Percentiles rank a stretch among this genome's conserved stretches.
Conservation (phyloP, 2,329 filamentous ascomycete genomes). For the Lecanosticta acicola region DNA sequence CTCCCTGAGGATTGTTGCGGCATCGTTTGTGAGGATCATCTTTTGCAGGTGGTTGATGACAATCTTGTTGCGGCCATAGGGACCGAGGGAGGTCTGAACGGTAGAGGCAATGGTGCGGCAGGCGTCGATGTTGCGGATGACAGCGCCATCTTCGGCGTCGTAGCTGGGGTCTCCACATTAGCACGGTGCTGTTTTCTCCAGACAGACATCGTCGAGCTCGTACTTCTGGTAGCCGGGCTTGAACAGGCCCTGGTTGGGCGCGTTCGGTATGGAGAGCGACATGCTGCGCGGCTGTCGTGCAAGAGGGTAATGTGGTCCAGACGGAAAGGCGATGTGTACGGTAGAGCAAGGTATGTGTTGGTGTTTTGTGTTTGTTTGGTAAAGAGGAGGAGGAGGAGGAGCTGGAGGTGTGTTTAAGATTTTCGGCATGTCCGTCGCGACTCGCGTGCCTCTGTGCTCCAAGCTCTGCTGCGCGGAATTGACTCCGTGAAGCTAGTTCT, state of each 20-base stretch:
- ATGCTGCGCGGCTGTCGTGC: constrained; percentile 55
- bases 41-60: constrained; percentile 99
- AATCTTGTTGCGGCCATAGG: constrained; percentile 98
- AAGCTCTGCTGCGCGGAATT: no score
- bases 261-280: constrained; percentile 94
- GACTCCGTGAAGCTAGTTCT: no score
- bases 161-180: constrained; percentile 57
- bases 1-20: constrained; percentile 93
- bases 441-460: no score
- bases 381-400: no score
- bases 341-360: no score
- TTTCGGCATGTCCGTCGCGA: no score
- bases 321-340: no score
- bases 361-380: no score
- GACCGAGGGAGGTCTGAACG: constrained; percentile 92
- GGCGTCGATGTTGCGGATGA: constrained; percentile 97
- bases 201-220: constrained; percentile 35
- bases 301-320: no score
- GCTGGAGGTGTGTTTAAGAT: no score
- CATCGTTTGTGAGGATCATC: constrained; percentile 98
- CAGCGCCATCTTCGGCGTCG: constrained; percentile 97
- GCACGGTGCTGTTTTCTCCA: constrained; percentile 6
- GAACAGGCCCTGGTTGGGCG: constrained; percentile 89
- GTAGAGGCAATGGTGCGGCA: constrained; percentile 93
- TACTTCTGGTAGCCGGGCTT: constrained; percentile 96